phyloP scores from a whole-genome alignment of 2,329 filamentous ascomycete species.

The Trichoderma afroharzianum region DNA sequence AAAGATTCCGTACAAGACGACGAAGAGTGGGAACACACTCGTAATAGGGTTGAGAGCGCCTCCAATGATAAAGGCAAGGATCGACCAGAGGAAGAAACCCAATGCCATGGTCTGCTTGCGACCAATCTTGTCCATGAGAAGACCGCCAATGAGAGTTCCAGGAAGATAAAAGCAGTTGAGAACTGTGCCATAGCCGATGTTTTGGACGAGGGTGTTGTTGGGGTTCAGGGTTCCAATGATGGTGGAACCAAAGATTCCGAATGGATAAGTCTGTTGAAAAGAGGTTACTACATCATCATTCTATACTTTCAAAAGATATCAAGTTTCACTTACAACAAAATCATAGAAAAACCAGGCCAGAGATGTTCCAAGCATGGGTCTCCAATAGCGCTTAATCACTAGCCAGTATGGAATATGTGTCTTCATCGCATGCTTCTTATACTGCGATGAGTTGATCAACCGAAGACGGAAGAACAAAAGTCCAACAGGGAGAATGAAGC shows the following conservation, averaged over 20 bases:
- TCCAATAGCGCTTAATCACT: conserved; percentile 36
- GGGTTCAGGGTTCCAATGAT: conserved; percentile 18
- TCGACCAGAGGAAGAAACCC: conserved; percentile 24
- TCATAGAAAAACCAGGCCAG: conserved; percentile 47
- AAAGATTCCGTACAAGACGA: conserved; percentile 50
- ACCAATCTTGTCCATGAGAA: conserved; percentile 38
- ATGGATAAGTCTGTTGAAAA: conserved; percentile 23
- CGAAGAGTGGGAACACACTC: conserved; percentile 46
- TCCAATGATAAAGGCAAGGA: conserved; percentile 49
- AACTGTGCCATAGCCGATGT: conserved; percentile 24
- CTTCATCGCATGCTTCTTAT: conserved; percentile 28
- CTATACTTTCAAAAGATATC: no score
- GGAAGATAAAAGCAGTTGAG: conserved; percentile 24
- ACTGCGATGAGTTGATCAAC: conserved; percentile 46
- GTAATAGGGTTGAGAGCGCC: conserved; percentile 44
- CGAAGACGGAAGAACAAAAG: conserved; percentile 54
- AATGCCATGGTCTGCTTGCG: conserved; percentile 28
- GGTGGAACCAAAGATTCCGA: conserved; percentile 26
- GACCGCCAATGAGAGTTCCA: conserved; percentile 36
- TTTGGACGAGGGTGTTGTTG: conserved; percentile 21
- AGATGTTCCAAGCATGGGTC: conserved; percentile 48
- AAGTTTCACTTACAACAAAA: conserved; percentile 21
- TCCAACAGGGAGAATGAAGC: conserved; percentile 31
- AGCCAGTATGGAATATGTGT: conserved; percentile 25
- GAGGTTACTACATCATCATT: not conserved